Conservation (phyloP, 1,284 basidiomycete genomes). For the Puccinia brachypodii region DNA sequence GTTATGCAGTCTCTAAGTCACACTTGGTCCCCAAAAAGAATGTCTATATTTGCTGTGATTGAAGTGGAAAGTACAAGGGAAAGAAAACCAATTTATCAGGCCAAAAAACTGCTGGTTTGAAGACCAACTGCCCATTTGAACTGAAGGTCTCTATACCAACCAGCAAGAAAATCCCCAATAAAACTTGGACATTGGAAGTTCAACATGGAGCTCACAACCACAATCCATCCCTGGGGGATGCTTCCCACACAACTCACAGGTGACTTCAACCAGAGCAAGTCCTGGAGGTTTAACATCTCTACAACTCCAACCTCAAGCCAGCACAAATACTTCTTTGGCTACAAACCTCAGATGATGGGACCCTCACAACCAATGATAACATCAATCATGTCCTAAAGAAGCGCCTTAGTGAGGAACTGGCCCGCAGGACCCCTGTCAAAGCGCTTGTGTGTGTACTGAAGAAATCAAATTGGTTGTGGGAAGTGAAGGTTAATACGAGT, state of each 20-base stretch:
- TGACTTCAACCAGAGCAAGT: neutral
- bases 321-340: neutral
- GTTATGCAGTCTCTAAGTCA: too few species aligned
- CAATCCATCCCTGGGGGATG: neutral
- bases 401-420: neutral
- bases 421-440: constrained; percentile 1
- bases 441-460: neutral
- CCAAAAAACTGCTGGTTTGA: neutral
- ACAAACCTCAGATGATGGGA: neutral
- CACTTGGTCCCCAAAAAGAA: too few species aligned
- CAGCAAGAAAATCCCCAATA: neutral
- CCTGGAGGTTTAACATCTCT: neutral
- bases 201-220: neutral
- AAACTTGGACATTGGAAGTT: neutral
- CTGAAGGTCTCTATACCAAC: neutral
- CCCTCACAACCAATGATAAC: neutral
- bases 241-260: neutral
- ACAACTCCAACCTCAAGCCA: neutral
- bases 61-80: neutral
- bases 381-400: neutral
- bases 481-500: neutral
- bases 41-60: neutral
- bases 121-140: neutral
- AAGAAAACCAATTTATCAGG: neutral
- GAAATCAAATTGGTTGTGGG: neutral